A percentile compares a stretch with the other conserved stretches of the same genome.
phyloP scores from a whole-genome alignment of 306 rosid species.

The Gynostemma pentaphyllum region DNA sequence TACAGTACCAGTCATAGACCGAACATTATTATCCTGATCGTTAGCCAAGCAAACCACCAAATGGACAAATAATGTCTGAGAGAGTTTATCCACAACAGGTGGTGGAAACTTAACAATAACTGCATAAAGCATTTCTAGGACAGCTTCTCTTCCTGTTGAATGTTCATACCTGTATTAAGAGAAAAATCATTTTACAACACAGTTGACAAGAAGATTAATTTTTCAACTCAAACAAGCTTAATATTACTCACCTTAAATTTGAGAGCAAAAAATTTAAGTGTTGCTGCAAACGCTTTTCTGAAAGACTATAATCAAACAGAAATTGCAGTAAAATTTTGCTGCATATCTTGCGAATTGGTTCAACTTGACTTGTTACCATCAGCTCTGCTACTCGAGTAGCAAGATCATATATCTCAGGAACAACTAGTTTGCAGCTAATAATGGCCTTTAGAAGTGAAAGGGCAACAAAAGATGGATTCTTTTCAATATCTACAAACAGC shows the following conservation, averaged over 20 bases:
- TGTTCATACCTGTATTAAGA: slow-evolving; percentile 60
- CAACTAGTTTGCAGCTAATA: slow-evolving; percentile 59
- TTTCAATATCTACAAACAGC: slow-evolving; percentile 63
- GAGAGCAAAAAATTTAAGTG: slow-evolving; percentile 68
- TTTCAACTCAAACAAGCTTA: not conserved
- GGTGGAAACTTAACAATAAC: slow-evolving; percentile 61
- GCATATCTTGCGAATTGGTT: slow-evolving; percentile 61
- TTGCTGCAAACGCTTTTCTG: slow-evolving; percentile 65
- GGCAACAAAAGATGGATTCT: slow-evolving; percentile 57
- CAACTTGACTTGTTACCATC: slow-evolving; percentile 91
- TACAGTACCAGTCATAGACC: slow-evolving; percentile 71
- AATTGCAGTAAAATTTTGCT: slow-evolving; percentile 74
- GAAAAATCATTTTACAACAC: slow-evolving; percentile 4
- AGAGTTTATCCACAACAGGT: slow-evolving; percentile 59
- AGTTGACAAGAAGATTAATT: not conserved
- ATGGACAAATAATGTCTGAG: slow-evolving; percentile 62
- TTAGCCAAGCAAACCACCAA: slow-evolving; percentile 80
- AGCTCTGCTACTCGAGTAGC: slow-evolving; percentile 60
- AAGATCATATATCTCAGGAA: slow-evolving; percentile 84
- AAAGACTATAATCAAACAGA: slow-evolving; percentile 67
- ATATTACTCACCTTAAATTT: slow-evolving; percentile 50
- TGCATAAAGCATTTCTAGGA: slow-evolving; percentile 83
- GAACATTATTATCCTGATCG: slow-evolving; percentile 62
- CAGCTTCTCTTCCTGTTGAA: slow-evolving; percentile 74
- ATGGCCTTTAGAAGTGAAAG: slow-evolving; percentile 77